Base-by-base conservation (phyloP, 2,329 filamentous ascomycete species). In the Epichloe typhina region DNA sequence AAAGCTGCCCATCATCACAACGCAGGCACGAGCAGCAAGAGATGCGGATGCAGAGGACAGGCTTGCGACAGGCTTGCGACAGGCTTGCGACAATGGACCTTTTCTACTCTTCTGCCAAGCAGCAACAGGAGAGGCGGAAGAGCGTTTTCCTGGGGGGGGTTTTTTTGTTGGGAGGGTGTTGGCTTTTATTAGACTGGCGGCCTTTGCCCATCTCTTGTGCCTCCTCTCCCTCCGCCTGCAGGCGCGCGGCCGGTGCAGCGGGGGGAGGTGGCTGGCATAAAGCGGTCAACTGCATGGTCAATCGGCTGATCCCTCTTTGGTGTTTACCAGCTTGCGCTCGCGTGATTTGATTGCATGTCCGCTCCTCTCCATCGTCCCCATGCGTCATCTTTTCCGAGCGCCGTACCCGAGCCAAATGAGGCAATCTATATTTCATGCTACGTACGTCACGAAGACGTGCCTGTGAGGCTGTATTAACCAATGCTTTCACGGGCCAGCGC, bases 1-100 rank as follows among this genome's bases (percentile, higher is more conserved):
- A 64, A 80, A 84, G 70, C 72, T 83, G 61, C 79, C 81, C 80
- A 84, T 83, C 57, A 62, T 70, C 61, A 57, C 52, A 53, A 58
- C 52, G 58, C 58, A 53, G 49, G 21, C 40, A 19, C 40, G 15
- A 38, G 19, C 11, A 19, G 26, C 37, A 31, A 37, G 31, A 50
- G 12, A 21, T 26, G 31, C 45, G 23, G 39, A n/a, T 39, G 26
- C 39, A 21, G 35, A 39, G 21, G 15, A 21, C 21, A 40, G 19
- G 17, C 41, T 19, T 19, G 2, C 2, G 15, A 21, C 21, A 40
- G 19, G 17, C 41, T 19, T 19, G 17, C 17, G 15, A 21, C 21
- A 40, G 19, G 17, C 41, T 41, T 26, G 39, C 46, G 26, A 49
- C 36, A 15, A 33, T 44, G 2, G 31, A 8, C 17, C 21, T 21